Base-by-base conservation (phyloP, 768 basidiomycete species). In the Psilocybe azurescens region DNA sequence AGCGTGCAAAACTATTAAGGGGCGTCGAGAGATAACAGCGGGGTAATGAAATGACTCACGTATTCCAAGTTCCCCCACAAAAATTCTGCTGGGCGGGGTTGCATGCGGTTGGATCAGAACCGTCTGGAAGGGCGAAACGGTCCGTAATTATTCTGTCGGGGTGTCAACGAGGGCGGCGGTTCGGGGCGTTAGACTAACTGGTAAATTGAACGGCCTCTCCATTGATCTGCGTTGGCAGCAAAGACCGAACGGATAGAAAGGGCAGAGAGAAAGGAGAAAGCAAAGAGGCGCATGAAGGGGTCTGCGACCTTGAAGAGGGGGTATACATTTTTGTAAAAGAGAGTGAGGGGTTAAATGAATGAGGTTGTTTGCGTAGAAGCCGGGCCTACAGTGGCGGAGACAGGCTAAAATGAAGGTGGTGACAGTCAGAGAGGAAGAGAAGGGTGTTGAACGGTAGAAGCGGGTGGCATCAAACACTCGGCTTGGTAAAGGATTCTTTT, bases 61-160 rank as follows among this genome's bases (percentile, higher is more conserved):
- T 80, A 56, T 84, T 86, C 90, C 91, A 94, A n/a, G 88, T 92
- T 5, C 93, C 92, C n/a, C 93, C 93, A 63, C 93, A 95, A 81
- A 86, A 93, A 0, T 88, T 89, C 69, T 86, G 89, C 20, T 79
- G 70, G 29, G 73, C 78, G 4, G 86, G 81, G 67, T 89, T 79
- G 70, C 91, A 93, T 53, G 79, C 69, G 60, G 75, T 82, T 36
- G 75, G 73, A 69, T 82, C 77, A 1, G 85, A 77, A n/a, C 83
- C 83, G 0, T 77, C 69, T 8, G 88, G 85, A 10, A 91, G 81
- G 16, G 92, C 90, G 71, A 85, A 95, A 46, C 93, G 88, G 73
- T 94, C 91, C 2, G 86, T 88, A 58, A 93, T 83, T 62, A 91
- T 69, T 72, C 89, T 89, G 62, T 14, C 41, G 36, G 32, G 49